Percentiles rank a stretch among this genome's conserved stretches.
These are phyloP conservation scores for Niebla homalea DNA, from an alignment of 495 filamentous ascomycete genomes.

Conservation along the genomic window DNA sequence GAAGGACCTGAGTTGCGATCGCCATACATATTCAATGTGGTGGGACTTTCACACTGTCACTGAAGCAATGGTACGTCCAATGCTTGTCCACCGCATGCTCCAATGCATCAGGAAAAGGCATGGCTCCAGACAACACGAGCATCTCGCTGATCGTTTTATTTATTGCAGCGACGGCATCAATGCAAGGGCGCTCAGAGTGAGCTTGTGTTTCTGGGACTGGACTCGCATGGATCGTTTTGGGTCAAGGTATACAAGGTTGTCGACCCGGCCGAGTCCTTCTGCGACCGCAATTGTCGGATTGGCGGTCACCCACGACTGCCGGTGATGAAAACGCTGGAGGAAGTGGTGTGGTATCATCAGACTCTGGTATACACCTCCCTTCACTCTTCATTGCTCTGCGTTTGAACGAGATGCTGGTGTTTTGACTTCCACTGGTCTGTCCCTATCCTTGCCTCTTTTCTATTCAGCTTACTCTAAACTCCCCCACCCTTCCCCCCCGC, in stretches of 20 bases:
- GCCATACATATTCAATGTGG: background rate
- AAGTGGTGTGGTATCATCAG: background rate
- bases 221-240: background rate
- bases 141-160: no score
- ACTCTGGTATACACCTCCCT: background rate
- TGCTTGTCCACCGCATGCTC: no score
- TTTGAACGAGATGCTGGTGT: no score
- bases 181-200: background rate
- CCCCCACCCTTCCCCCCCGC: no score
- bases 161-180: no score
- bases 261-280: background rate
- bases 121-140: no score
- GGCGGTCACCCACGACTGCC: background rate
- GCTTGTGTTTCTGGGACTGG: background rate
- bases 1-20: background rate
- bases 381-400: no score
- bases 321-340: background rate
- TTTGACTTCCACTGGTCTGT: no score
- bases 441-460: no score
- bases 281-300: background rate
- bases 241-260: background rate
- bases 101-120: no score
- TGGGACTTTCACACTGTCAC: background rate
- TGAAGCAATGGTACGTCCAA: background rate
- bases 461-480: no score